Evolutionary conservation across 192 early-diverging fungal species (phyloP), one percentile per base, ranked within the genome.

Genomic region (Podila verticillata): DNA sequence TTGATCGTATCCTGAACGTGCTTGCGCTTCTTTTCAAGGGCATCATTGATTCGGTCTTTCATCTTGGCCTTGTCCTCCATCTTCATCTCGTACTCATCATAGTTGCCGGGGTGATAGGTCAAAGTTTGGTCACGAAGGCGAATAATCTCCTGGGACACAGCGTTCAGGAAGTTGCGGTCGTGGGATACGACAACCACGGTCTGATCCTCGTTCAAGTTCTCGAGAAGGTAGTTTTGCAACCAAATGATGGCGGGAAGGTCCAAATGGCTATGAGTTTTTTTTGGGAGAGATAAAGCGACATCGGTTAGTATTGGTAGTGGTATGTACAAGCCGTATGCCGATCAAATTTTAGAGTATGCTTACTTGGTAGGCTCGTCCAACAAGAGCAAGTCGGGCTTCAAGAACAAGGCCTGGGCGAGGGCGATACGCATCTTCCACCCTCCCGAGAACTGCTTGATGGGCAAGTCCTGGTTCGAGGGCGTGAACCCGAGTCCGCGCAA

Each of bases 211-310:
- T 66, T 67, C 24, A 91, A 74, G 17, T 82, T 73, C 24, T 88
- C 74, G 17, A 94, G 82, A 7, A 93, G 81, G 57, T 98, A 96
- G 29, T 88, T 83, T 64, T 95, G 92, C 7, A 98, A 87, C 96
- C 96, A 98, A n/a, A 95, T 80, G 44, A 95, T 95, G n/a, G 95
- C 93, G 5, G 92, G 92, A 39, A 98, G 80, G 72, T 98, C 96
- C 74, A 98, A 85, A 75, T 95, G 64, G 92, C 88, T 88, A 73
- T 30, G 39, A 4, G 12, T 39, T 39, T 39, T 39, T 39, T 39
- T 39, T 12, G 7, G 28, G 0, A 54, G 3, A 65, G 44, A n/a
- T n/a, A 32, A 60, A 17, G 20, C 31, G 47, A 36, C 20, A 65
- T 15, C 44, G 13, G 28, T 60, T 22, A 22, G 61, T 17, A 48